phyloP scores from a whole-genome alignment of 2,329 filamentous ascomycete species.

The Lachnellula occidentalis region DNA sequence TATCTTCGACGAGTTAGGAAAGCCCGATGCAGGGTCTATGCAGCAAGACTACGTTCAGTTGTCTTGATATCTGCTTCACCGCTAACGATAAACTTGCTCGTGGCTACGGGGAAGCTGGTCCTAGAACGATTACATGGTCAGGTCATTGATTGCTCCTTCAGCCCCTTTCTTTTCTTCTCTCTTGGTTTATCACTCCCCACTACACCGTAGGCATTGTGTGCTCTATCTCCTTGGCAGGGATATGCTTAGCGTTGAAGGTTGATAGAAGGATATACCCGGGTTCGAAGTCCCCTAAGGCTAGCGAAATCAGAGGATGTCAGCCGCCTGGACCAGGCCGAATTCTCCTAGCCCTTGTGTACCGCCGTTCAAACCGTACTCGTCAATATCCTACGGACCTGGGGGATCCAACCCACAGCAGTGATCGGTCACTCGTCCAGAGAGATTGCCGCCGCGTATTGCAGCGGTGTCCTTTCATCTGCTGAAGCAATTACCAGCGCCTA shows the following conservation, averaged over 20 bases:
- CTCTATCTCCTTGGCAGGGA: constrained; percentile 1
- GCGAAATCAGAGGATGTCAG: no score
- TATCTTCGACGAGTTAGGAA: no score
- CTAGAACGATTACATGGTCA: background rate
- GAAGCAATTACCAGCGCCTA: no score
- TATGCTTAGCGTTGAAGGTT: constrained; percentile 4
- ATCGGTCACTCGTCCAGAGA: constrained; percentile 39
- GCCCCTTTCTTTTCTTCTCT: constrained; percentile 1
- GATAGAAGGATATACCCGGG: constrained; percentile 15
- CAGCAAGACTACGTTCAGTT: constrained; percentile 56
- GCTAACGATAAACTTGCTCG: constrained; percentile 1
- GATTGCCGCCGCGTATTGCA: no score
- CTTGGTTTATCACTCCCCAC: background rate
- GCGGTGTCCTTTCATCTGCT: no score
- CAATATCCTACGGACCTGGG: constrained; percentile 18
- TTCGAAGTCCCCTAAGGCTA: background rate
- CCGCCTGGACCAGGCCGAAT: no score
- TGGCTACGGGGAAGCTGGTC: constrained; percentile 1
- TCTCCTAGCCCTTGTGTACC: constrained; percentile 18
- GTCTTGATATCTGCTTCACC: constrained; percentile 13
- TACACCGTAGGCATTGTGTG: constrained; percentile 2
- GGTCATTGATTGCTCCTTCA: background rate
- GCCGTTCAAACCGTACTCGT: constrained; percentile 21
- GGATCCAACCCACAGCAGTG: constrained; percentile 30
- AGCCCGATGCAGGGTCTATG: constrained; percentile 46